These are phyloP conservation scores for Monsonia emarginata DNA, from an alignment of 441 rosid genomes.

Conservation along the genomic window DNA sequence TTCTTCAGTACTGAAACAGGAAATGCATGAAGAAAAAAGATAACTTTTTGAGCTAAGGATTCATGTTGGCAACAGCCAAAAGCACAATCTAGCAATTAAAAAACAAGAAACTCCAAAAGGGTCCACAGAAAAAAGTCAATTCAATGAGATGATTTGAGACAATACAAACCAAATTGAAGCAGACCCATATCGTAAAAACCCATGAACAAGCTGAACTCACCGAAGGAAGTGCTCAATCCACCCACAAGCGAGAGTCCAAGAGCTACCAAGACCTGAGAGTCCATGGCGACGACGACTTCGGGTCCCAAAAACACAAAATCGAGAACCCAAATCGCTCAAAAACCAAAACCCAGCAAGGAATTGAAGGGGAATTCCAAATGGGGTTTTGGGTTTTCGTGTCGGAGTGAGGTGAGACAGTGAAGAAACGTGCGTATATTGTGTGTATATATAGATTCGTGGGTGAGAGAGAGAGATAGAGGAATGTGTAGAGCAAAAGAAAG, in stretches of 20 bases:
- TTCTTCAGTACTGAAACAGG: neutral
- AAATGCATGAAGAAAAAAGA: neutral
- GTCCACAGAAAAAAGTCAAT: neutral
- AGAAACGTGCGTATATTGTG: too few species aligned
- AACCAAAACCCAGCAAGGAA: neutral
- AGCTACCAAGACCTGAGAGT: constrained; percentile 72
- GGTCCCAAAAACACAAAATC: neutral
- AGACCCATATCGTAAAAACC: neutral
- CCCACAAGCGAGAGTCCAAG: constrained; percentile 83
- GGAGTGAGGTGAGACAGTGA: neutral
- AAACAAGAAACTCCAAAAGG: neutral
- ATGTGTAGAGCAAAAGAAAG: constrained; percentile 24
- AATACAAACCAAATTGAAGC: neutral
- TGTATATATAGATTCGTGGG: constrained; percentile 9
- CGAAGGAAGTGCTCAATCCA: constrained; percentile 80
- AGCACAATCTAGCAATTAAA: neutral
- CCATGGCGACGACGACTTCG: constrained; percentile 34
- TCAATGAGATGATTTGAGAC: neutral
- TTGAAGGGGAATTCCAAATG: neutral
- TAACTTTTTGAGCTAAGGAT: too few species aligned
- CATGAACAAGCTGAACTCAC: constrained; percentile 26
- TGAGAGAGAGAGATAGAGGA: constrained; percentile 22
- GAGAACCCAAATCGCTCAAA: neutral
- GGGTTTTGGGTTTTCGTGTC: constrained; percentile 1
- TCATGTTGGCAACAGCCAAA: neutral